phyloP scores from a whole-genome alignment of 306 rosid species.

The Rosa rugosa region DNA sequence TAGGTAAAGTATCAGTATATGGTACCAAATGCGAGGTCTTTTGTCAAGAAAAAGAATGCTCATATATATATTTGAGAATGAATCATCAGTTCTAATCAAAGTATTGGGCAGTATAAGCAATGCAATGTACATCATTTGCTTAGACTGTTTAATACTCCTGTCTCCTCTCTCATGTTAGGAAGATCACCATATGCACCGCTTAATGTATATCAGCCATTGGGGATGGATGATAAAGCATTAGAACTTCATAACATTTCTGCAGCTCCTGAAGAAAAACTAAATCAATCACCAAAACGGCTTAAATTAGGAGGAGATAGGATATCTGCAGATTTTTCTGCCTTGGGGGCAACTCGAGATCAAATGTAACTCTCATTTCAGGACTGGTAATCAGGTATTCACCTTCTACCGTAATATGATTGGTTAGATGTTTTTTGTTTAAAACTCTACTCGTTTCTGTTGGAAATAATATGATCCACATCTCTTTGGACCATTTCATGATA shows the following conservation, averaged over 20 bases:
- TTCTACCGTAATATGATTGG: background rate
- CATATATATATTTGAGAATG: background rate
- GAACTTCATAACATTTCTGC: constrained; percentile 44
- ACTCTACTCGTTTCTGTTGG: background rate
- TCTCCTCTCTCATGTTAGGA: constrained; percentile 61
- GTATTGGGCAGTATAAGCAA: background rate
- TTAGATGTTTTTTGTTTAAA: constrained; percentile 4
- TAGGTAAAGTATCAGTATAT: background rate
- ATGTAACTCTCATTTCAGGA: constrained; percentile 61
- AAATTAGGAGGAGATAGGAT: constrained; percentile 67
- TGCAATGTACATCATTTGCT: background rate
- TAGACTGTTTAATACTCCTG: constrained; percentile 35
- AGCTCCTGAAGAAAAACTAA: constrained; percentile 43
- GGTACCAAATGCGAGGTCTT: background rate
- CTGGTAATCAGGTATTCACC: constrained; percentile 53
- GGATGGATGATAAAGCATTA: constrained; percentile 42
- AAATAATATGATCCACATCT: background rate
- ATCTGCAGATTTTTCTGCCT: constrained; percentile 38
- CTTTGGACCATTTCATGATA: too few species aligned
- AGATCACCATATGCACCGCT: constrained; percentile 51
- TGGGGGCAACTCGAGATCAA: constrained; percentile 62
- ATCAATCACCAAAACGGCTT: constrained; percentile 54
- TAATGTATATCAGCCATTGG: constrained; percentile 45
- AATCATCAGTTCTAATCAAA: background rate
- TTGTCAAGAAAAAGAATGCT: background rate